Evolutionary conservation across 352 stramenopile species (phyloP), one percentile per base, ranked within the genome.

Genomic region (Sclerospora graminicola): DNA sequence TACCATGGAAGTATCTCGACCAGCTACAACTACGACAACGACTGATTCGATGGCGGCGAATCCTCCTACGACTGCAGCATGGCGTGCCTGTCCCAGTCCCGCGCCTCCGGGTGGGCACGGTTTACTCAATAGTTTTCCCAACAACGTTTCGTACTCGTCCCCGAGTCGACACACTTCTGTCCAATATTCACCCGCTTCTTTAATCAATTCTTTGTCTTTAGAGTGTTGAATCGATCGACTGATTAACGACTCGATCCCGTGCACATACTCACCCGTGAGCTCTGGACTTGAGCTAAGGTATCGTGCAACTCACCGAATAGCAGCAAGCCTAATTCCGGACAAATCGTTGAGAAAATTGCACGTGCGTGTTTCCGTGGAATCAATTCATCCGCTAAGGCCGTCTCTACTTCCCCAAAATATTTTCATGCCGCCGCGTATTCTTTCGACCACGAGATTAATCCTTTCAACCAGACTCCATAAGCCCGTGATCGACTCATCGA

Each of bases 291-390:
- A 11, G 62, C 65, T 26, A 92, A 54, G 1, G 73, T 89, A 38
- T 89, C 81, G 49, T 89, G 78, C 54, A 90, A 76, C 28, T 90
- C 71, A 30, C 75, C 83, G 52, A 92, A 85, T 4, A 90, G 48
- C 18, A 92, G 58, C 38, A 64, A 84, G 11, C 73, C 75, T 8
- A 87, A 37, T 39, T 86, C 75, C 0, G 75, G 49, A 31, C 62
- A 88, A 60, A 66, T 86, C 2, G 78, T 89, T 20, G 81, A 89
- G 43, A 92, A 92, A 14, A 92, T 63, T 14, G 76, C 76, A 8
- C 81, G 75, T 19, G 73, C 62, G 41, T 92, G 82, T 63, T 86
- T 87, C 26, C 74, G 69, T 23, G 82, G 59, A 10, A 85, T 58
- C 28, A 92, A 64, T n/a, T n/a, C n/a, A n/a, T n/a, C n/a, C n/a